Base-by-base conservation (phyloP, 768 basidiomycete genomes). In the Lactarius pseudohatsudake region DNA sequence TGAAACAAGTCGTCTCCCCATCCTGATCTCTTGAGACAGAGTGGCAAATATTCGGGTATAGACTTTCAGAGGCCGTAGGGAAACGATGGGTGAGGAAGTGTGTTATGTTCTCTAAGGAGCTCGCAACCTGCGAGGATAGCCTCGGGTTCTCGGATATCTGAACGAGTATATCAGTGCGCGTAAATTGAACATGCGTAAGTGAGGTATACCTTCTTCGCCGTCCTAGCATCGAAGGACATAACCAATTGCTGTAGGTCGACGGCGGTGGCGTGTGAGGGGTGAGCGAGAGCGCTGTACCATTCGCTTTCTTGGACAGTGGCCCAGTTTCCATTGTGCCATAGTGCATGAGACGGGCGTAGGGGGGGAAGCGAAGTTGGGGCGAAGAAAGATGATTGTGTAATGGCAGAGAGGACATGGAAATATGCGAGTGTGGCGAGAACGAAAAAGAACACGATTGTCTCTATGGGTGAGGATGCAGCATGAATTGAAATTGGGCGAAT, bases 351-450 rank as follows among this genome's bases (percentile, higher is more conserved):
- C 0, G 92, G 81, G 3, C 82, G 79, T 30, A 88, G 79, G 0
- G 80, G 73, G 1, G 82, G 75, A 0, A 83, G 81, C 5, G 81
- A 69, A 18, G 81, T 73, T 0, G 89, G 81, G 1, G 86, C 86
- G 62, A 94, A 84, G 77, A 94, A 89, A 28, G 91, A 83, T 0
- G 91, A 93, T 72, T 94, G 88, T 72, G 96, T 95, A 74, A 98
- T 91, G 61, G 91, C 91, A 64, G 86, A 86, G 67, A 99, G 85
- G 71, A 97, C 83, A 73, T 96, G 94, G 76, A 98, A 97, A 77
- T 98, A 98, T 57, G 93, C 91, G 60, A 98, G 84, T 0, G 97
- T 98, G 26, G 91, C 90, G 66, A 96, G 76, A 73, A 95, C 86
- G 76, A 88, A 92, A 80, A 93, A 90, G 75, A 87, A 86, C 64